Conservation (phyloP, 805 yeast genomes). For the Kodamaea neixiangensis region DNA sequence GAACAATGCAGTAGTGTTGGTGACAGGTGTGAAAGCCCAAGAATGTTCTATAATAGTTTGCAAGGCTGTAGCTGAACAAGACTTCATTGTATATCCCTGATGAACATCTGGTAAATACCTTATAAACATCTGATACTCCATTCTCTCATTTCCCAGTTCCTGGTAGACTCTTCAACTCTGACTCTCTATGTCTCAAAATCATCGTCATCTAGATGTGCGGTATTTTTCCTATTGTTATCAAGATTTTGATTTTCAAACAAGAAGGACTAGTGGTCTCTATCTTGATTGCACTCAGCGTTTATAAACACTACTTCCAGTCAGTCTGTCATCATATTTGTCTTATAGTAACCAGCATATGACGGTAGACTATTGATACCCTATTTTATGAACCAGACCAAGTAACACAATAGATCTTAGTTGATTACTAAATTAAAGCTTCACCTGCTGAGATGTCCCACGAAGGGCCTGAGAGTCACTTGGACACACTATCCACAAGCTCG, state of each 20-base stretch:
- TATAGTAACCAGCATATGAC: not conserved
- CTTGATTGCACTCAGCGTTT: not conserved
- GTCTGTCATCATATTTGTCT: not conserved
- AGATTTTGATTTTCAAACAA: not conserved
- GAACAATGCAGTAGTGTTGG: no score
- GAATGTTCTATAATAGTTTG: no score
- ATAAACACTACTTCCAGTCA: not conserved
- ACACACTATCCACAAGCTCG: slow-evolving; percentile 12
- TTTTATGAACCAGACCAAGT: not conserved
- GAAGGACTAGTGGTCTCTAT: not conserved
- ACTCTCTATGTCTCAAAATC: not conserved
- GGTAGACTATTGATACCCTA: not conserved
- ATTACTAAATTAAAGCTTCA: not conserved
- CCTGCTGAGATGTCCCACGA: slow-evolving; percentile 9
- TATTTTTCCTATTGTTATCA: not conserved
- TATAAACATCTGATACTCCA: no score
- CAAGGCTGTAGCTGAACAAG: no score
- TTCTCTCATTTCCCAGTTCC: no score
- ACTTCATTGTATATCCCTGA: no score
- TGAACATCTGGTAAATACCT: no score
- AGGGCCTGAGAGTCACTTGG: slow-evolving; percentile 9
- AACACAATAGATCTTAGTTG: not conserved
- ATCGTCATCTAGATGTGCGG: not conserved
- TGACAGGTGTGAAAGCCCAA: no score
- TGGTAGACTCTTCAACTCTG: no score